These are phyloP conservation scores for Eragrostis curvula DNA, from an alignment of 176 grass and related monocot species.

Conservation along the genomic window DNA sequence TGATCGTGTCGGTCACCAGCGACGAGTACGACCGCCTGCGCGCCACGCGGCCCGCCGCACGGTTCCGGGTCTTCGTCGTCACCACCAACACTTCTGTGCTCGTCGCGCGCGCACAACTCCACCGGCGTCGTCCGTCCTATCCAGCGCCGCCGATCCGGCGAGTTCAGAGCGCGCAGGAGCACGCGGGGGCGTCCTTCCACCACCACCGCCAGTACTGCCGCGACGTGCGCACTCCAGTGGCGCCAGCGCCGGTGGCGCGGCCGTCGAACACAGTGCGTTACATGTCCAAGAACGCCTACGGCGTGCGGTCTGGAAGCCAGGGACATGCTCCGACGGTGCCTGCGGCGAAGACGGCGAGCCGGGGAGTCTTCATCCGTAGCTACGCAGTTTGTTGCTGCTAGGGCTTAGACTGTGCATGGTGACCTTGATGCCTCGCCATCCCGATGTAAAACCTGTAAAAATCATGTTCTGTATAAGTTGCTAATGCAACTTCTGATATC, in stretches of 20 bases:
- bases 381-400: neutral
- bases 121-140: neutral
- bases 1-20: slow-evolving; percentile 43
- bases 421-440: neutral
- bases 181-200: neutral
- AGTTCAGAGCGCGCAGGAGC: neutral
- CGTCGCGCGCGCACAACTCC: neutral
- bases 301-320: neutral
- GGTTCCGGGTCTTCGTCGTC: slow-evolving; percentile 42
- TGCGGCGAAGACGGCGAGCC: neutral
- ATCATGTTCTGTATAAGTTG: too few relatives aligned
- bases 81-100: neutral
- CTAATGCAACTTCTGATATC: neutral
- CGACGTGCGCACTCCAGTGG: neutral
- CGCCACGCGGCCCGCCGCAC: neutral
- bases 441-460: too few relatives aligned
- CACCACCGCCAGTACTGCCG: neutral
- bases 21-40: slow-evolving; percentile 49
- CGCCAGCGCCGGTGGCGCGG: too few relatives aligned
- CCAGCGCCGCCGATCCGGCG: too few relatives aligned
- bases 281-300: slow-evolving; percentile 16
- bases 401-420: neutral
- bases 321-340: neutral
- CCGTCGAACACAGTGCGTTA: neutral
- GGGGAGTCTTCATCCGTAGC: neutral